These are phyloP conservation scores for Leccinum rimulosum DNA, from an alignment of 768 basidiomycete species.

Conservation along the genomic window DNA sequence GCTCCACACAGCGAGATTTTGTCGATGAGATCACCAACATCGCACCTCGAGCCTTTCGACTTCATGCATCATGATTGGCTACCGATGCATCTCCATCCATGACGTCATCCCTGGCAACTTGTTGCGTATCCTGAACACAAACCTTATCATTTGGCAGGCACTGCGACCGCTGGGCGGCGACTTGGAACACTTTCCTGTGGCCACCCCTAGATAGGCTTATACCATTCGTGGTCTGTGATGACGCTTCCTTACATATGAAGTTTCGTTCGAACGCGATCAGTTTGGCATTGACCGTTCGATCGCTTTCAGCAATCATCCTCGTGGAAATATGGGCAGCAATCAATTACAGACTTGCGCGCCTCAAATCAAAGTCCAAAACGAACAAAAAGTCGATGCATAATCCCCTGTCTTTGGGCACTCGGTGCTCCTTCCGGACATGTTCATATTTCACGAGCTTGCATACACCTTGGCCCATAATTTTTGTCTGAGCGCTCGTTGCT, in stretches of 20 bases:
- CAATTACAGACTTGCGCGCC: background rate
- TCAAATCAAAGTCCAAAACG: background rate
- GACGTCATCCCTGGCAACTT: background rate
- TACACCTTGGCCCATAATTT: constrained; percentile 27
- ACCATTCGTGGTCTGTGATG: background rate
- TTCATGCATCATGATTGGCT: background rate
- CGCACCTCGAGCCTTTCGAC: background rate
- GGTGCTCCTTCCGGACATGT: background rate
- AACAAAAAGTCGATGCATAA: background rate
- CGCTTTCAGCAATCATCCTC: background rate
- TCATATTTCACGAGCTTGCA: no score
- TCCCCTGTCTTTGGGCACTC: background rate
- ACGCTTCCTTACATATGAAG: background rate
- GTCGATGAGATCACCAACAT: background rate
- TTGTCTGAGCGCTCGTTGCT: constrained; percentile 32
- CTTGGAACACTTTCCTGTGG: background rate
- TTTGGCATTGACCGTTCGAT: constrained; percentile 56
- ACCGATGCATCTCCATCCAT: background rate
- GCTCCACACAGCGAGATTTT: background rate
- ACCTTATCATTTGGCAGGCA: background rate
- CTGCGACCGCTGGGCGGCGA: background rate
- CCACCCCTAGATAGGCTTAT: background rate
- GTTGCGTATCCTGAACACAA: background rate
- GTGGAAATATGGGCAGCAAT: background rate
- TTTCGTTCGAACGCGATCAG: constrained; percentile 61